Evolutionary conservation across 1,284 basidiomycete genomes (phyloP).

Genomic region (Neolentinus lepideus): DNA sequence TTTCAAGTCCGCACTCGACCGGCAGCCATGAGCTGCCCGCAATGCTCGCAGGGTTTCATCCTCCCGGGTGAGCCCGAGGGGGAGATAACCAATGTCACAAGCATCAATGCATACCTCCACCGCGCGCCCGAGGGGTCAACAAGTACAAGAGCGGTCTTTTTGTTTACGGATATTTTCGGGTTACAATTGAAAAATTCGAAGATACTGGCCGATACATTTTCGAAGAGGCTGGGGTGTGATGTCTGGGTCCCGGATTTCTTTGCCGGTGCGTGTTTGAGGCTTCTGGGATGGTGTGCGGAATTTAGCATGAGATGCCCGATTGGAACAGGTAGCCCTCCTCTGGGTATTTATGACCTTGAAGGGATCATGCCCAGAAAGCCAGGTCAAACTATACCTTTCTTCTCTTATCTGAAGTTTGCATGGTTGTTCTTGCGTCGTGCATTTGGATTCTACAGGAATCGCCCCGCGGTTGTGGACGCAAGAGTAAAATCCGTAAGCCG

Average conservation of each 20-base stretch:
- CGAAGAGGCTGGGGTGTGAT: slow-evolving; percentile 44
- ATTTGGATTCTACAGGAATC: slow-evolving; percentile 26
- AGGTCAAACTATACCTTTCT: slow-evolving; percentile 28
- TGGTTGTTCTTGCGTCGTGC: slow-evolving; percentile 23
- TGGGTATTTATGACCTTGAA: slow-evolving; percentile 27
- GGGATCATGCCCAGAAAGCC: slow-evolving; percentile 31
- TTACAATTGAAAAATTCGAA: slow-evolving; percentile 50
- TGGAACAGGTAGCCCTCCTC: slow-evolving; percentile 31
- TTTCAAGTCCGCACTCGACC: neutral
- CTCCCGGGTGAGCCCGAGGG: slow-evolving; percentile 37
- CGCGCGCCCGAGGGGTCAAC: slow-evolving; percentile 22
- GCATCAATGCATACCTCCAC: slow-evolving; percentile 32
- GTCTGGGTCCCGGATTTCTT: slow-evolving; percentile 59
- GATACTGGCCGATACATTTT: slow-evolving; percentile 54
- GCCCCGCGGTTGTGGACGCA: slow-evolving; percentile 32
- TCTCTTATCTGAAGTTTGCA: slow-evolving; percentile 25
- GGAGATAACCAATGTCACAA: slow-evolving; percentile 17
- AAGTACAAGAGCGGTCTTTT: slow-evolving; percentile 35
- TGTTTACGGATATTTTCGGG: slow-evolving; percentile 57
- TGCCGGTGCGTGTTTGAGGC: slow-evolving; percentile 22
- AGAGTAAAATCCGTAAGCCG: slow-evolving; percentile 23
- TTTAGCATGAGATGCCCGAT: no score
- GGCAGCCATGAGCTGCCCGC: slow-evolving; percentile 24
- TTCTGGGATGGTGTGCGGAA: neutral
- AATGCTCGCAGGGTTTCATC: slow-evolving; percentile 30